Conservation (phyloP, 2,329 filamentous ascomycete genomes). For the Cyclaneusma minus region DNA sequence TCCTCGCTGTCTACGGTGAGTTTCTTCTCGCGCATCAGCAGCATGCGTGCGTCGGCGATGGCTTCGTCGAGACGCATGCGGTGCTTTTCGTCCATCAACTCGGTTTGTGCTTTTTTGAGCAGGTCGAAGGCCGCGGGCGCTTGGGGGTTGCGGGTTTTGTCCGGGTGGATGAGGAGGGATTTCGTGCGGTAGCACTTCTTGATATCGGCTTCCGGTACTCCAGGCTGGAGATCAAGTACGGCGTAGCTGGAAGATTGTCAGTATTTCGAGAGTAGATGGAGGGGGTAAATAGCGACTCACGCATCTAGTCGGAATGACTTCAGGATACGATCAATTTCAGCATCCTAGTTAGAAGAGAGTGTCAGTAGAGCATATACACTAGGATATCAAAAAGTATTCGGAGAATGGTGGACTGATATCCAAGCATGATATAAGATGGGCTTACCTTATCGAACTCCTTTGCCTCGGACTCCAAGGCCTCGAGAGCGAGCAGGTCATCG, state of each 20-base stretch:
- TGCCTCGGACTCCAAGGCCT: conserved; percentile 66
- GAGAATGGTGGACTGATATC: too few species aligned
- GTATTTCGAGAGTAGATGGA: too few species aligned
- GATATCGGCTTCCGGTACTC: conserved; percentile 91
- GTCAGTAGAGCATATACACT: not conserved
- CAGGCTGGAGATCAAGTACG: conserved; percentile 87
- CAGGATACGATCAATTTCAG: conserved; percentile 88
- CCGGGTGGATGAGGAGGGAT: conserved; percentile 96
- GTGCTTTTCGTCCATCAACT: conserved; percentile 87
- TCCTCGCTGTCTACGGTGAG: conserved; percentile 83
- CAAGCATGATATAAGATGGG: too few species aligned
- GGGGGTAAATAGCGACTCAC: conserved; percentile 25
- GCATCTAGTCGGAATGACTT: conserved; percentile 73
- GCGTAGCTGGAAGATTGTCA: conserved; percentile 49
- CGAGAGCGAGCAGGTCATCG: conserved; percentile 60
- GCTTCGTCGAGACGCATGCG: conserved; percentile 79
- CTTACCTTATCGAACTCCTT: conserved; percentile 81
- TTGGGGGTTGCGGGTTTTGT: conserved; percentile 83
- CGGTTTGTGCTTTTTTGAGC: conserved; percentile 83
- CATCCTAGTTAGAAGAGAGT: conserved; percentile 63
- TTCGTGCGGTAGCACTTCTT: conserved; percentile 90
- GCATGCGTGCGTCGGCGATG: conserved; percentile 88
- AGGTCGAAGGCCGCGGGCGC: conserved; percentile 95
- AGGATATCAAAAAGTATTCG: conserved; percentile 1
- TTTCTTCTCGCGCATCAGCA: conserved; percentile 87